These are phyloP conservation scores for Sedum album DNA, from an alignment of 164 flowering plant genomes.

Conservation along the genomic window DNA sequence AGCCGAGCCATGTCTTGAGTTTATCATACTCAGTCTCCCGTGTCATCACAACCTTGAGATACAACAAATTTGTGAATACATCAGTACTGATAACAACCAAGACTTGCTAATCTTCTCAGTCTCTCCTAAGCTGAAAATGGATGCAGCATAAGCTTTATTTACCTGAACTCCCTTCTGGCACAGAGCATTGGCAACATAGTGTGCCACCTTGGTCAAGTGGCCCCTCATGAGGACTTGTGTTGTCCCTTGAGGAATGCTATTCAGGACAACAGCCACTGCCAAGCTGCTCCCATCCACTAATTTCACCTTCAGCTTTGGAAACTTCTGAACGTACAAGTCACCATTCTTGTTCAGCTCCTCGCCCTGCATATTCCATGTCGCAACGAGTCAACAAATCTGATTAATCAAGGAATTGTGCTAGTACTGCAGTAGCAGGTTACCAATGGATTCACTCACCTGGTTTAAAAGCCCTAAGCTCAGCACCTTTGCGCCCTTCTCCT, in stretches of 20 bases:
- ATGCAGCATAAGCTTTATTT: slow-evolving; percentile 37
- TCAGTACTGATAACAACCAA: slow-evolving; percentile 55
- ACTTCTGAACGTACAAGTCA: slow-evolving; percentile 38
- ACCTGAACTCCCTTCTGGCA: slow-evolving; percentile 34
- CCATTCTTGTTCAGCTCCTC: slow-evolving; percentile 58
- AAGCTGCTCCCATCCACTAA: slow-evolving; percentile 41
- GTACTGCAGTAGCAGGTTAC: background rate
- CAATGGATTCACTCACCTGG: slow-evolving; percentile 39
- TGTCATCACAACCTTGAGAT: slow-evolving; percentile 19
- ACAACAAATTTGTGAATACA: slow-evolving; percentile 38
- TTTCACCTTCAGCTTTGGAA: slow-evolving; percentile 43
- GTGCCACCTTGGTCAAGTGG: slow-evolving; percentile 27
- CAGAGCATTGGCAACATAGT: slow-evolving; percentile 19
- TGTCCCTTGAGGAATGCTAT: slow-evolving; percentile 28
- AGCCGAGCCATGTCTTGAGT: slow-evolving; percentile 13
- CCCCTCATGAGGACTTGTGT: slow-evolving; percentile 18
- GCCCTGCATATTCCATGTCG: slow-evolving; percentile 22
- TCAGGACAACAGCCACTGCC: slow-evolving; percentile 29
- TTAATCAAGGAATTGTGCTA: background rate
- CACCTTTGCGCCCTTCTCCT: slow-evolving; percentile 41
- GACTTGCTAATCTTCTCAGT: slow-evolving; percentile 21
- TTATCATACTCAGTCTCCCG: slow-evolving; percentile 20
- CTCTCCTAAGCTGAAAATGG: background rate
- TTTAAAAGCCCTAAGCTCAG: slow-evolving; percentile 58
- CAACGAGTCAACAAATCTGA: background rate